A percentile compares a stretch with the other conserved stretches of the same genome.
Evolutionary conservation across 306 rosid species (phyloP).

Genomic region (Delonix regia): DNA sequence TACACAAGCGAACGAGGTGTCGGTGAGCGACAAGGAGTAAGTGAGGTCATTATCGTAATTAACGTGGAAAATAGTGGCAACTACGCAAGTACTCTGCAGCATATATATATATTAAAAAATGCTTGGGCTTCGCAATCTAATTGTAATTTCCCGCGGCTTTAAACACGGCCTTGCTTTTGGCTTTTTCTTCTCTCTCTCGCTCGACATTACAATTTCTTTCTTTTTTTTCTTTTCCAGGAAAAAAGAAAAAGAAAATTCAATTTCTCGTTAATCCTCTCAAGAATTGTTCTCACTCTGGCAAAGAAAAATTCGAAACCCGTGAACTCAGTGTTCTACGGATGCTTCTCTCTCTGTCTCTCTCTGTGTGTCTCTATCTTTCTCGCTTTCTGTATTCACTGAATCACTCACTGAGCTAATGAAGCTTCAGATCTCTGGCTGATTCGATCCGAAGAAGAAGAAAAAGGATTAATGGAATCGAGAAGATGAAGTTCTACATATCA

Average conservation of each 20-base stretch:
- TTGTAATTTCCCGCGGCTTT: conserved; percentile 63
- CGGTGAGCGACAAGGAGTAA: conserved; percentile 39
- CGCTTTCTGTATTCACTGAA: background rate
- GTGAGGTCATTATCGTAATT: conserved; percentile 42
- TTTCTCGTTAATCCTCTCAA: background rate
- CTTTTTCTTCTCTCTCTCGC: conserved; percentile 25
- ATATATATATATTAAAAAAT: background rate
- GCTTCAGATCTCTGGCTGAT: conserved; percentile 39
- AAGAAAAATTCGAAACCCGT: conserved; percentile 36
- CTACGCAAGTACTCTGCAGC: background rate
- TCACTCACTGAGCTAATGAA: conserved; percentile 4
- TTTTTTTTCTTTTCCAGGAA: background rate
- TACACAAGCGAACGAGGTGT: conserved; percentile 29
- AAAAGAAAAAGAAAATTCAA: background rate
- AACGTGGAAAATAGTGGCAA: background rate
- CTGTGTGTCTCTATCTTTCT: too few relatives aligned
- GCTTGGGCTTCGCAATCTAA: background rate
- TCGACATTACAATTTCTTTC: background rate
- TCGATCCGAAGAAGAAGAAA: conserved; percentile 23
- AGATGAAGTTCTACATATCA: conserved; percentile 81
- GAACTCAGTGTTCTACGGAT: background rate
- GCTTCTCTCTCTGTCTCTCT: background rate
- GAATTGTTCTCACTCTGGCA: background rate
- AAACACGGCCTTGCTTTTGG: conserved; percentile 41
- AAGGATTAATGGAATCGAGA: conserved; percentile 40